Evolutionary conservation across 1,139 yeast genomes (phyloP).

Genomic region (Hyphopichia fennica): DNA sequence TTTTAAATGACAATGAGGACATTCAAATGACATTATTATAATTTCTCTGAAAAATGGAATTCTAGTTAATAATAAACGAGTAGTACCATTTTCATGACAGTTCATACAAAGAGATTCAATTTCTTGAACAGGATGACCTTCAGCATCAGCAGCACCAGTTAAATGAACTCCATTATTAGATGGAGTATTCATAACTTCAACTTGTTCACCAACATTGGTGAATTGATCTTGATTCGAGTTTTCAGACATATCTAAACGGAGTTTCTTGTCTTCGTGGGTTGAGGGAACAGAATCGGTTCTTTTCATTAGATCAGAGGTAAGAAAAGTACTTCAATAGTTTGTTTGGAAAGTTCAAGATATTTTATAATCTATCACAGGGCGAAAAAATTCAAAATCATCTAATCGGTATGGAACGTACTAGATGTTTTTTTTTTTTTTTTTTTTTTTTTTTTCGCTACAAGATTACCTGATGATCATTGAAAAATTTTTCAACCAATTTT

Average conservation of each 20-base stretch:
- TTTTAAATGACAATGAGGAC: constrained; percentile 91
- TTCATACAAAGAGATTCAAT: constrained; percentile 95
- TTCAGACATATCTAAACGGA: constrained; percentile 8
- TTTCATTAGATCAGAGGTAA: constrained; percentile 19
- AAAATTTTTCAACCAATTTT: constrained; percentile 1
- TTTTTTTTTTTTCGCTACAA: too few relatives aligned
- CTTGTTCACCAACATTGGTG: constrained; percentile 61
- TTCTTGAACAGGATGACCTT: constrained; percentile 96
- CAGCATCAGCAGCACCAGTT: constrained; percentile 76
- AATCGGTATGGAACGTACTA: neutral
- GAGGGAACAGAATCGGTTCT: constrained; percentile 15
- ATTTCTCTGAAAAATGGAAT: constrained; percentile 93
- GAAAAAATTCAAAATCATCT: too few relatives aligned
- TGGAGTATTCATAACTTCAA: constrained; percentile 30
- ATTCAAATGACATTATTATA: constrained; percentile 90
- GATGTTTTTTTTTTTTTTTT: too few relatives aligned
- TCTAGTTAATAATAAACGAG: constrained; percentile 78
- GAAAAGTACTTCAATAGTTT: neutral
- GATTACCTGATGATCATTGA: constrained; percentile 4
- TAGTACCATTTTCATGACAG: constrained; percentile 83
- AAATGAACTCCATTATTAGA: constrained; percentile 16
- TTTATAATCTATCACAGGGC: too few relatives aligned
- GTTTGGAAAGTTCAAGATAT: too few relatives aligned
- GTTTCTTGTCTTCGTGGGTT: constrained; percentile 7
- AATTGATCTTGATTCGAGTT: constrained; percentile 22